Percentiles rank a stretch among this genome's conserved stretches.
Conservation (phyloP, 2,329 filamentous ascomycete genomes). For the Colletotrichum acutatum region DNA sequence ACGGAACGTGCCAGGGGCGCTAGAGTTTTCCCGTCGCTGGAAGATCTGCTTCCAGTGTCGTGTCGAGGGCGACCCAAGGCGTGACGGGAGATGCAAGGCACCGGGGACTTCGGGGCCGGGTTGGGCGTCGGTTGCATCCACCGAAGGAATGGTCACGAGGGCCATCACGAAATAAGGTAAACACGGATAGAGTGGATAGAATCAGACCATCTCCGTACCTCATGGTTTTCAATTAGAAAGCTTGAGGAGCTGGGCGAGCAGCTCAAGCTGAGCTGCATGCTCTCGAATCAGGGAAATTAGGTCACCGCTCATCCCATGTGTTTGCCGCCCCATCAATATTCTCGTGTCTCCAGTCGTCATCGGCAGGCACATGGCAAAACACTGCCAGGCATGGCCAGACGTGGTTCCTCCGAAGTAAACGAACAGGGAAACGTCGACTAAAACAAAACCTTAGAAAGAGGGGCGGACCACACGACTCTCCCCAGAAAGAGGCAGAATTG, state of each 20-base stretch:
- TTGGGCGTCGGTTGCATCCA: not conserved
- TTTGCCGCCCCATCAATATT: not conserved
- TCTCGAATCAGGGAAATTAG: slow-evolving; percentile 4
- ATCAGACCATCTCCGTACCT: not conserved
- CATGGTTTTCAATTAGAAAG: not conserved
- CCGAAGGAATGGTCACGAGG: not conserved
- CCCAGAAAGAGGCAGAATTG: not conserved
- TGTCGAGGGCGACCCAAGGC: not conserved
- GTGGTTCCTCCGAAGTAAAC: not conserved
- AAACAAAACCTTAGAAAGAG: slow-evolving; percentile 13
- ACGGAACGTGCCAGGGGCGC: not conserved
- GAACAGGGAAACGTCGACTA: not conserved
- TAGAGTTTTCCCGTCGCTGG: slow-evolving; percentile 19
- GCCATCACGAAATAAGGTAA: not conserved
- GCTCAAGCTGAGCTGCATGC: not conserved
- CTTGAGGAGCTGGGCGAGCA: not conserved
- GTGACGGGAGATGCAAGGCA: not conserved
- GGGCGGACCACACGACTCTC: not conserved
- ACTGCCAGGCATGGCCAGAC: not conserved
- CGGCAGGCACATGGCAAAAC: not conserved
- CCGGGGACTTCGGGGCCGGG: slow-evolving; percentile 20
- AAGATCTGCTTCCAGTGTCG: slow-evolving; percentile 2
- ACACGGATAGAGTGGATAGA: not conserved
- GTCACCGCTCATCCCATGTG: not conserved
- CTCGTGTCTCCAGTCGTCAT: not conserved